These are phyloP conservation scores for Candida methanosorbosa DNA, from an alignment of 805 yeast genomes.

Conservation along the genomic window DNA sequence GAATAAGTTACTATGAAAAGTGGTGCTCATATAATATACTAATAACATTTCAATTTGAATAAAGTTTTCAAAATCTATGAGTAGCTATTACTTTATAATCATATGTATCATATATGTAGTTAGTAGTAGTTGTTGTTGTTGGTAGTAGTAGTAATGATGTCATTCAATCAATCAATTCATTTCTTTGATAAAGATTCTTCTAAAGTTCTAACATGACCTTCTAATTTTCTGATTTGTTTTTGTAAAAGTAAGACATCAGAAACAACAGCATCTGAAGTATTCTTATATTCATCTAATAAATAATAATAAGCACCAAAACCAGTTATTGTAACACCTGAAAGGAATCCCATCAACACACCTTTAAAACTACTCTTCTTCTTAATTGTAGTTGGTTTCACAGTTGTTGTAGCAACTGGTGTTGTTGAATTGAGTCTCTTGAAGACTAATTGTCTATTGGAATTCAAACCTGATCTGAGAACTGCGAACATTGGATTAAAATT, in stretches of 20 bases:
- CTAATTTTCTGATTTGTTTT: conserved; percentile 57
- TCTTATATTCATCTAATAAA: conserved; percentile 67
- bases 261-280: conserved; percentile 61
- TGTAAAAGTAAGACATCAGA: conserved; percentile 69
- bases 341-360: conserved; percentile 62
- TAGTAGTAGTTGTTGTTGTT: too few species aligned
- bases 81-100: too few species aligned
- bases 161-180: too few species aligned
- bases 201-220: conserved; percentile 56
- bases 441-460: conserved; percentile 1
- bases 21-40: too few species aligned
- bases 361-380: conserved; percentile 20
- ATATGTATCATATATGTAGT: too few species aligned
- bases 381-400: conserved; percentile 6
- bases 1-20: too few species aligned
- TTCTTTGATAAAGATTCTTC: conserved; percentile 32
- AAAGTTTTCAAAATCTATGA: too few species aligned
- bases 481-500: too few species aligned
- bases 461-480: too few species aligned
- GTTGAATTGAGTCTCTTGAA: conserved; percentile 15
- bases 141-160: too few species aligned
- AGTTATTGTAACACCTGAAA: conserved; percentile 66
- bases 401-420: conserved; percentile 2
- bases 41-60: too few species aligned
- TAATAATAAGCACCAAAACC: conserved; percentile 74